A percentile compares a stretch with the other conserved stretches of the same genome.
phyloP scores from a whole-genome alignment of 148 eudicot species.

The Rheum nobile region DNA sequence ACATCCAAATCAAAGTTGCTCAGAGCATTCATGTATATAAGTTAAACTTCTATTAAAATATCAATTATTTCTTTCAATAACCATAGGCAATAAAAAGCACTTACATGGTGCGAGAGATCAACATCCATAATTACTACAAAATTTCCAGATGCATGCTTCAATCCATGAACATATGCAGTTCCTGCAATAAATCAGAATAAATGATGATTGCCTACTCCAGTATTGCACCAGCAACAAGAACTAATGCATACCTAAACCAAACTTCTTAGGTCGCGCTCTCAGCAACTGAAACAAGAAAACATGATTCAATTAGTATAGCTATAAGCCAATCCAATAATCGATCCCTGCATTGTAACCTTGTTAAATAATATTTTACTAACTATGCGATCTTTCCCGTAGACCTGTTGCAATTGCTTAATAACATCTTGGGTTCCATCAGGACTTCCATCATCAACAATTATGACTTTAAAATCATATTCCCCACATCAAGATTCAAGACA shows the following conservation, averaged over 20 bases:
- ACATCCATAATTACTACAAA: slow-evolving; percentile 76
- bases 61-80: not conserved
- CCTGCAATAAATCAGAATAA: slow-evolving; percentile 25
- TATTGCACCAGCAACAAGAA: slow-evolving; percentile 8
- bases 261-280: slow-evolving; percentile 89
- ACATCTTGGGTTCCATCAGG: slow-evolving; percentile 98
- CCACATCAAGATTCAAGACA: slow-evolving; percentile 21
- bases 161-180: slow-evolving; percentile 65
- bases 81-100: slow-evolving; percentile 9
- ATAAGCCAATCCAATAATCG: not conserved
- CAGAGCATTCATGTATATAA: not conserved
- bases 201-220: slow-evolving; percentile 5
- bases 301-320: not conserved
- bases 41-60: not conserved
- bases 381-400: slow-evolving; percentile 81
- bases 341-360: not conserved
- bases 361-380: slow-evolving; percentile 26
- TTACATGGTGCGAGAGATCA: slow-evolving; percentile 77
- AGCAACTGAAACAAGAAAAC: slow-evolving; percentile 41
- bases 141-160: slow-evolving; percentile 67
- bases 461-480: slow-evolving; percentile 80
- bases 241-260: slow-evolving; percentile 64
- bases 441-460: slow-evolving; percentile 97
- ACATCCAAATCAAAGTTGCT: not conserved
- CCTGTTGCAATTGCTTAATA: slow-evolving; percentile 74